Conservation (phyloP, 2,329 filamentous ascomycete species). For the Stachybotrys elegans region DNA sequence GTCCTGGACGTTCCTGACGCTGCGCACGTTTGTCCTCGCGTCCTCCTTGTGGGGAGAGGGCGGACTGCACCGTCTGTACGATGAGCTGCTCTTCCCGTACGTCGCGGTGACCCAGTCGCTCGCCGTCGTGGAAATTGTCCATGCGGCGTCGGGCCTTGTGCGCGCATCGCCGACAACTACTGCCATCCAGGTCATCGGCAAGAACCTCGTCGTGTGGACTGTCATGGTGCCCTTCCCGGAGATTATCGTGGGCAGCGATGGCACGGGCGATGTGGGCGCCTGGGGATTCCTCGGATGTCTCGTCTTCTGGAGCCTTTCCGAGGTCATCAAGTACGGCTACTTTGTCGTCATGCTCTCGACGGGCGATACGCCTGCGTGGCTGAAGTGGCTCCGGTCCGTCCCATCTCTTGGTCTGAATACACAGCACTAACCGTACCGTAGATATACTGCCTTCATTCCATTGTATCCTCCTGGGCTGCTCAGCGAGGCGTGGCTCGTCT, state of each 20-base stretch:
- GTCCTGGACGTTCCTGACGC: conserved; percentile 1
- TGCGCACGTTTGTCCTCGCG: background rate
- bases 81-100: conserved; percentile 1
- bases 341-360: conserved; percentile 3
- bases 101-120: conserved; percentile 4
- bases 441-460: conserved; percentile 5
- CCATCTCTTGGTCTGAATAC: background rate
- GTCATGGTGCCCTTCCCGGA: conserved; percentile 6
- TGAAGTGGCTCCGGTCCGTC: conserved; percentile 5
- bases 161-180: conserved; percentile 4
- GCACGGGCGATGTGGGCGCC: background rate
- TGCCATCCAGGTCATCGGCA: conserved; percentile 7
- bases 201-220: conserved; percentile 7
- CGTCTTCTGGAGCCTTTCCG: conserved; percentile 5
- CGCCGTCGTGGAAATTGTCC: conserved; percentile 4
- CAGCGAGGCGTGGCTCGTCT: conserved; percentile 4
- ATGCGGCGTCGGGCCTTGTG: conserved; percentile 5
- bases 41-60: background rate
- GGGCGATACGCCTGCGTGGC: background rate
- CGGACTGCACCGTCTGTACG: conserved; percentile 3
- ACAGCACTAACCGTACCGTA: background rate
- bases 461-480: conserved; percentile 5
- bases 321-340: conserved; percentile 6
- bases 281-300: conserved; percentile 5
- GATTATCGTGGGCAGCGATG: conserved; percentile 3